phyloP scores from a whole-genome alignment of 495 filamentous ascomycete species.

The Aspergillus indologenus region DNA sequence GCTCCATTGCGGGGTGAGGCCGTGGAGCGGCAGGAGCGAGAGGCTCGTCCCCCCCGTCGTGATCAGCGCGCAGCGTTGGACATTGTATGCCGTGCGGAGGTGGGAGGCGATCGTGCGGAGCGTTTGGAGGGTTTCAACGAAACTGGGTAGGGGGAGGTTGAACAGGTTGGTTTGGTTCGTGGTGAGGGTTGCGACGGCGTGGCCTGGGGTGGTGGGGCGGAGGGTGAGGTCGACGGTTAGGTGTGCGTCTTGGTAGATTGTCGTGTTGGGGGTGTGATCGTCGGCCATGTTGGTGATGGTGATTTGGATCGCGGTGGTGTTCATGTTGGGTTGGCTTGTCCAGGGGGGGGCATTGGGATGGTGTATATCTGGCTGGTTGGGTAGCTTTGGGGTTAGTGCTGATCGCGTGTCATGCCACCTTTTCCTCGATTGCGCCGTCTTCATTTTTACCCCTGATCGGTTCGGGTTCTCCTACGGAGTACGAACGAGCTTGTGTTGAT shows the following conservation, averaged over 20 bases:
- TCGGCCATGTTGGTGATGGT: not conserved
- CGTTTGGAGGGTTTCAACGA: not conserved
- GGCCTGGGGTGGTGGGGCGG: slow-evolving; percentile 5
- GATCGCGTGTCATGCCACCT: not conserved
- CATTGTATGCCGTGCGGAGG: not conserved
- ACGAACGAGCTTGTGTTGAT: no score
- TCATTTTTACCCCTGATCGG: not conserved
- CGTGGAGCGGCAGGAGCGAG: slow-evolving; percentile 7
- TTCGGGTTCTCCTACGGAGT: no score
- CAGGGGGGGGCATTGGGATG: not conserved
- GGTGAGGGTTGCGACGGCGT: slow-evolving; percentile 8
- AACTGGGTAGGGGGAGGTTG: not conserved
- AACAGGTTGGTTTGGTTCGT: slow-evolving; percentile 1
- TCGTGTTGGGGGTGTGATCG: slow-evolving; percentile 5
- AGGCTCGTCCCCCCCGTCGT: slow-evolving; percentile 2
- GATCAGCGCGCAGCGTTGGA: slow-evolving; percentile 6
- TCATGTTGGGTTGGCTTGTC: not conserved
- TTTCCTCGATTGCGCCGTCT: not conserved
- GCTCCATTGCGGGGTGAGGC: not conserved
- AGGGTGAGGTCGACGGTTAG: slow-evolving; percentile 3
- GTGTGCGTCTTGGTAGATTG: slow-evolving; percentile 1
- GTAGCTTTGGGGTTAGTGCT: not conserved
- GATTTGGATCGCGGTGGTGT: not conserved
- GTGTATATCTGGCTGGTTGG: not conserved
- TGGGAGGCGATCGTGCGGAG: not conserved